Percentiles rank a stretch among this genome's conserved stretches.
These are phyloP conservation scores for Cubamyces sp. DNA, from an alignment of 768 basidiomycete species.

Conservation along the genomic window DNA sequence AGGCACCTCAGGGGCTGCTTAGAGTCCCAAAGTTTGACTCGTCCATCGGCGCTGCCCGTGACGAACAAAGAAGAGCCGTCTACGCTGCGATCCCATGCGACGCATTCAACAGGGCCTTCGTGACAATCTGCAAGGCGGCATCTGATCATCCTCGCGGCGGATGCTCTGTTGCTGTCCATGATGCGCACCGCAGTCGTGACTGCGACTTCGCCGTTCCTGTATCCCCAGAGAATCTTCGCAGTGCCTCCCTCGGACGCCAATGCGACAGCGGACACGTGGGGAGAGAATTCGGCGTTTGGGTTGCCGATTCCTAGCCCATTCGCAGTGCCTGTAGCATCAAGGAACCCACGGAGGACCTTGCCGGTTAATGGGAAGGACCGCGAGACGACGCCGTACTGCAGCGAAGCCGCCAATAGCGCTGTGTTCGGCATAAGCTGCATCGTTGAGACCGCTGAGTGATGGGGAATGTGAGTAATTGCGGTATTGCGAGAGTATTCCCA, in stretches of 20 bases:
- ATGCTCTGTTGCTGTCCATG: slow-evolving; percentile 56
- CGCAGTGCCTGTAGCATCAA: slow-evolving; percentile 64
- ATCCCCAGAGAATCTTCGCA: slow-evolving; percentile 76
- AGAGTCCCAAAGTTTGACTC: slow-evolving; percentile 75
- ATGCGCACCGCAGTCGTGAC: slow-evolving; percentile 59
- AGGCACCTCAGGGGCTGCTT: slow-evolving; percentile 51
- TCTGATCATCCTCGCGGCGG: slow-evolving; percentile 48
- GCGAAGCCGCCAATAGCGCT: slow-evolving; percentile 63
- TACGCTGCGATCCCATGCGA: slow-evolving; percentile 46
- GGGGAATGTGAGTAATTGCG: slow-evolving; percentile 65
- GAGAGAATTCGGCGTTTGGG: slow-evolving; percentile 74
- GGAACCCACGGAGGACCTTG: slow-evolving; percentile 68
- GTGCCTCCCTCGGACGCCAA: slow-evolving; percentile 66
- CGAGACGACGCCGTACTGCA: slow-evolving; percentile 70
- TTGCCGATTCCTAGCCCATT: slow-evolving; percentile 68
- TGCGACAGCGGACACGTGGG: slow-evolving; percentile 62
- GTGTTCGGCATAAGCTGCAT: slow-evolving; percentile 63
- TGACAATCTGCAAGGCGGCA: slow-evolving; percentile 66
- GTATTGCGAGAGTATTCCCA: slow-evolving; percentile 69
- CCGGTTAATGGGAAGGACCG: slow-evolving; percentile 75
- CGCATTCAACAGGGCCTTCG: slow-evolving; percentile 58
- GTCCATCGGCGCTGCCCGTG: slow-evolving; percentile 65
- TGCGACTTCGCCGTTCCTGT: slow-evolving; percentile 66
- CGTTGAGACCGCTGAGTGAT: slow-evolving; percentile 56
- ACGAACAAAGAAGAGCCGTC: slow-evolving; percentile 38